phyloP scores from a whole-genome alignment of 2,329 filamentous ascomycete genomes.

The Microcera coccophila region DNA sequence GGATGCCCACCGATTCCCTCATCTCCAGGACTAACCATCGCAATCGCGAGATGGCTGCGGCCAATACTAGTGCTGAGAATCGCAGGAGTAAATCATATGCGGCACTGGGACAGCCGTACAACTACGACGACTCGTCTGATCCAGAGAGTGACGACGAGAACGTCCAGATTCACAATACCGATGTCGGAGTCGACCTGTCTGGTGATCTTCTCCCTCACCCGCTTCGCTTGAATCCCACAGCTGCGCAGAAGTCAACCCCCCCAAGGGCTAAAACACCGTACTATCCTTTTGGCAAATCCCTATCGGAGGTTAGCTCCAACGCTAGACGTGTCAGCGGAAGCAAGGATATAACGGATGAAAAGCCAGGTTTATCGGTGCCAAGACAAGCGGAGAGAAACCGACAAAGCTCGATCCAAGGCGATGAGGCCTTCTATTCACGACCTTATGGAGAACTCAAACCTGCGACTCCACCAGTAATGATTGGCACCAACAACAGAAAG shows the following conservation, averaged over 20 bases:
- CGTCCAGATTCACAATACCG: conserved; percentile 21
- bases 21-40: conserved; percentile 52
- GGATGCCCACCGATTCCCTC: conserved; percentile 52
- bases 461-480: conserved; percentile 51
- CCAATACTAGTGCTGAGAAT: conserved; percentile 31
- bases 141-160: conserved; percentile 40
- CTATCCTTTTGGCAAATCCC: conserved; percentile 27
- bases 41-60: conserved; percentile 41
- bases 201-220: conserved; percentile 47
- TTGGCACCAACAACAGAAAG: conserved; percentile 49
- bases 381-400: conserved; percentile 24
- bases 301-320: conserved; percentile 47
- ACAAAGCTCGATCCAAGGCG: conserved; percentile 47
- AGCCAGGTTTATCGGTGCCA: conserved; percentile 14
- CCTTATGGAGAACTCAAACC: conserved; percentile 57
- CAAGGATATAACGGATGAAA: conserved; percentile 44
- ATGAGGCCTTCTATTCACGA: conserved; percentile 49
- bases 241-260: conserved; percentile 12
- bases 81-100: conserved; percentile 42
- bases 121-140: conserved; percentile 39
- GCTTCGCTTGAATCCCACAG: conserved; percentile 47
- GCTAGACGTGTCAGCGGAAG: conserved; percentile 40
- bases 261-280: conserved; percentile 19
- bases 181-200: conserved; percentile 25
- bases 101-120: conserved; percentile 43